Conservation (phyloP, 192 early-diverging fungal species). For the Backusella tuberculispora region DNA sequence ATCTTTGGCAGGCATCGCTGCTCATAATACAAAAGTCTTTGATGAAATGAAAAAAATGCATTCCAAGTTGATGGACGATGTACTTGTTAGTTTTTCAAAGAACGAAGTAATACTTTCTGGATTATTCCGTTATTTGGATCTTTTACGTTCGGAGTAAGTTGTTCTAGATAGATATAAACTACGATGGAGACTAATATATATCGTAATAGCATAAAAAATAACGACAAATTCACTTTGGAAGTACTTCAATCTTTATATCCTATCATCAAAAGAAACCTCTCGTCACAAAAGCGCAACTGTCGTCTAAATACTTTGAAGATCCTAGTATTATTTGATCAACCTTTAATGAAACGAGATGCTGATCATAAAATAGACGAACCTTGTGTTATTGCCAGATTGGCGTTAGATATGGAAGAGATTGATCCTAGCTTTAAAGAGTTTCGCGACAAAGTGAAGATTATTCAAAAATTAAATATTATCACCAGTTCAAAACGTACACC, state of each 20-base stretch:
- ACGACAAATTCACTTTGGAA: constrained; percentile 31
- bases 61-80: constrained; percentile 43
- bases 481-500: constrained; percentile 66
- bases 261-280: constrained; percentile 62
- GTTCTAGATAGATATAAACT: neutral
- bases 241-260: constrained; percentile 53
- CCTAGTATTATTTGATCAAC: constrained; percentile 71
- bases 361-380: constrained; percentile 37
- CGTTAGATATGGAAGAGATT: constrained; percentile 67
- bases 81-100: constrained; percentile 41
- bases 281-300: constrained; percentile 54
- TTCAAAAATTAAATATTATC: constrained; percentile 74
- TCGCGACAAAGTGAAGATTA: constrained; percentile 80
- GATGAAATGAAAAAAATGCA: constrained; percentile 25
- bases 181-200: neutral
- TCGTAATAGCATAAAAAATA: constrained; percentile 25
- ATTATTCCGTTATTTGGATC: constrained; percentile 47
- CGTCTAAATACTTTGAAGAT: constrained; percentile 73
- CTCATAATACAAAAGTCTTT: constrained; percentile 22
- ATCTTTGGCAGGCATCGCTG: constrained; percentile 41
- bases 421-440: constrained; percentile 61
- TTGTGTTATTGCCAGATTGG: constrained; percentile 58
- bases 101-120: constrained; percentile 56
- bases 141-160: constrained; percentile 27
- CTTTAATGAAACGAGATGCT: constrained; percentile 44